Evolutionary conservation across 495 filamentous ascomycete species (phyloP).

Genomic region (Margaritispora aquatica): DNA sequence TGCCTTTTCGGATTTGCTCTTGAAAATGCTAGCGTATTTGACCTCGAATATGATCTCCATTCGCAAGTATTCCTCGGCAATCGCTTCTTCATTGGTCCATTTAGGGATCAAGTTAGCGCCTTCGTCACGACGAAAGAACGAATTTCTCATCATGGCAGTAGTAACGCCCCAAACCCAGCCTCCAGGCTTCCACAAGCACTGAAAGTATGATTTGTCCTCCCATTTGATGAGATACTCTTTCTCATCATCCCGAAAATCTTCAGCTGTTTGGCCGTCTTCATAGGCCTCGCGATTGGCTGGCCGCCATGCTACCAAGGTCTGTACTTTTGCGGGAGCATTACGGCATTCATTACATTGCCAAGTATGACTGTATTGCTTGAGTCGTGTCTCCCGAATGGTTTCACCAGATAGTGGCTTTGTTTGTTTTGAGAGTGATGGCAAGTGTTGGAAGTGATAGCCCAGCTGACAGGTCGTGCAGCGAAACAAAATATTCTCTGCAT

Average conservation of each 20-base stretch:
- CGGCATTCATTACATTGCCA: constrained; percentile 77
- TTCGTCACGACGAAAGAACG: constrained; percentile 67
- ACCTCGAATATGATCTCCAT: constrained; percentile 87
- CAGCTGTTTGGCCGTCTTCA: constrained; percentile 34
- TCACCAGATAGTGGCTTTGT: constrained; percentile 31
- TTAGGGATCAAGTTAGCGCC: constrained; percentile 51
- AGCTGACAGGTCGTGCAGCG: constrained; percentile 71
- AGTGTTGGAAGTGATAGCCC: constrained; percentile 77
- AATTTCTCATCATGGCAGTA: constrained; percentile 52
- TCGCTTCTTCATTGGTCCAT: constrained; percentile 68
- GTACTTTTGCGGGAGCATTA: constrained; percentile 43
- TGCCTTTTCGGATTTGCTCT: constrained; percentile 48
- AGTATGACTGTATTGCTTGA: constrained; percentile 54
- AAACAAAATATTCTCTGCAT: constrained; percentile 69
- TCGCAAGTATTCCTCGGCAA: constrained; percentile 76
- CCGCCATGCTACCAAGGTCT: constrained; percentile 80
- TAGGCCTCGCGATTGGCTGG: constrained; percentile 50
- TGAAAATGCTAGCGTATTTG: constrained; percentile 45
- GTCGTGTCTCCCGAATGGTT: constrained; percentile 38
- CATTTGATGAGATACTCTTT: constrained; percentile 93
- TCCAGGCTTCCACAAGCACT: constrained; percentile 78
- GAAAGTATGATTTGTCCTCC: constrained; percentile 69
- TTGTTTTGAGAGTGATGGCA: constrained; percentile 42
- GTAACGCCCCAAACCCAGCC: constrained; percentile 84
- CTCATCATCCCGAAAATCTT: constrained; percentile 53